A percentile compares a stretch with the other conserved stretches of the same genome.
Conservation (phyloP, 768 basidiomycete species). For the Bullera alba region DNA sequence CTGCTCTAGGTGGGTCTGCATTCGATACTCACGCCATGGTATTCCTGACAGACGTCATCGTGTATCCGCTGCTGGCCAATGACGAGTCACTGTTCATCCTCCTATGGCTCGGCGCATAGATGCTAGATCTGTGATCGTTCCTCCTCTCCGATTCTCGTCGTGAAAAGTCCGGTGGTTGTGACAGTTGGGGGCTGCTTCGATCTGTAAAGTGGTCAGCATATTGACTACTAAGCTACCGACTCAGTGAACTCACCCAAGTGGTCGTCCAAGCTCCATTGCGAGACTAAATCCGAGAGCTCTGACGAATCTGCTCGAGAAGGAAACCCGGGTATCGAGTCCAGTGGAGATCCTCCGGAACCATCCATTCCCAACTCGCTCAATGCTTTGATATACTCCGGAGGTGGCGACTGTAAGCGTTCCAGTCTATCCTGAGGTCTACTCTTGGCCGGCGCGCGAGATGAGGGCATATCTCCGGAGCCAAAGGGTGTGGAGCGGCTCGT, state of each 20-base stretch:
- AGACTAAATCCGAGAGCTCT: not conserved
- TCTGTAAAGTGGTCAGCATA: too few species aligned
- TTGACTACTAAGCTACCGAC: too few species aligned
- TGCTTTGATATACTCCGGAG: conserved; percentile 16
- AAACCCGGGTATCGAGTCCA: conserved; percentile 18
- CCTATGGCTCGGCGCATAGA: conserved; percentile 20
- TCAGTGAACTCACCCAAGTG: conserved; percentile 3
- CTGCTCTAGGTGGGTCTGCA: not conserved
- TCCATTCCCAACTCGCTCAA: conserved; percentile 17
- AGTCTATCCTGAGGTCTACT: not conserved
- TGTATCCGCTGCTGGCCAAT: conserved; percentile 34
- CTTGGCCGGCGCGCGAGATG: conserved; percentile 14
- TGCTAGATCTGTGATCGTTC: conserved; percentile 12
- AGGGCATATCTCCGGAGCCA: not conserved
- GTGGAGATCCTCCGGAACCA: conserved; percentile 16
- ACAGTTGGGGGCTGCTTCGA: too few species aligned
- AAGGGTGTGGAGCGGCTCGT: not conserved
- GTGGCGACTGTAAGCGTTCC: conserved; percentile 10
- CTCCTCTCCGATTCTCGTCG: too few species aligned
- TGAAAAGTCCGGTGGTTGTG: too few species aligned
- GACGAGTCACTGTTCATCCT: conserved; percentile 40
- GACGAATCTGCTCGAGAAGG: conserved; percentile 6
- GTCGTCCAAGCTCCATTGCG: not conserved
- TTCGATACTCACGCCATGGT: conserved; percentile 9
- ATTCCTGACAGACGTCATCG: conserved; percentile 21